Base-by-base conservation (phyloP, 768 basidiomycete genomes). In the Ramaria rubella region DNA sequence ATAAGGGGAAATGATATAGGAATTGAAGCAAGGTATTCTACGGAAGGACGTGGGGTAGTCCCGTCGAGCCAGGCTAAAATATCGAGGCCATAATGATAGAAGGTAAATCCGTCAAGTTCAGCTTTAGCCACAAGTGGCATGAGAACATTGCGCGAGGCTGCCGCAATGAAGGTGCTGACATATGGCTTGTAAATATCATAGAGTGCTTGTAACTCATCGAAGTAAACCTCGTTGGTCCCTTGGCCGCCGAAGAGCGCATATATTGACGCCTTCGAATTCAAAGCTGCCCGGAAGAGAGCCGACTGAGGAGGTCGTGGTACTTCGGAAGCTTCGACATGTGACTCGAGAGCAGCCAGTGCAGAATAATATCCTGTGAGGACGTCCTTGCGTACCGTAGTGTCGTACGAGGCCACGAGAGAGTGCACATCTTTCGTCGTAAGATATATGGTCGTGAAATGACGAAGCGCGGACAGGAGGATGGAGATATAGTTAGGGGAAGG, bases 231-330 rank as follows among this genome's bases (percentile, higher is more conserved):
- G 71, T 98, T 98, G 58, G 88, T 91, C 57, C 96, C 96, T 72
- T 99, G 96, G 14, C 96, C 96, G 51, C 95, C 95, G 67, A 99
- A 99, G 38, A 99, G 76, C 51, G 92, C 95, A 72, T 88, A 97
- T 64, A 97, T 74, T 46, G 80, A 87, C 53, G 82, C 86, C 43
- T 85, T 79, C 45, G 81, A 80, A n/a, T 76, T 68, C 45, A 72
- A 65, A 31, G 82, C 81, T 36, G 86, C 84, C 11, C 75, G 69
- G 57, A 94, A 71, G 23, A 94, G 81, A 11, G 88, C 85, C 26
- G 89, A 85, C 46, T 79, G 59, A 11, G 85, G 80, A 30, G 80
- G 72, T 29, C 72, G 70, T 33, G 88, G 86, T 56, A 90, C 79
- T 57, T 70, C 62, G 59, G 72, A 75, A 26, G 74, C 65, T 51